Evolutionary conservation across 176 grass and related monocot species (phyloP).

Genomic region (Hyparrhenia diplandra): DNA sequence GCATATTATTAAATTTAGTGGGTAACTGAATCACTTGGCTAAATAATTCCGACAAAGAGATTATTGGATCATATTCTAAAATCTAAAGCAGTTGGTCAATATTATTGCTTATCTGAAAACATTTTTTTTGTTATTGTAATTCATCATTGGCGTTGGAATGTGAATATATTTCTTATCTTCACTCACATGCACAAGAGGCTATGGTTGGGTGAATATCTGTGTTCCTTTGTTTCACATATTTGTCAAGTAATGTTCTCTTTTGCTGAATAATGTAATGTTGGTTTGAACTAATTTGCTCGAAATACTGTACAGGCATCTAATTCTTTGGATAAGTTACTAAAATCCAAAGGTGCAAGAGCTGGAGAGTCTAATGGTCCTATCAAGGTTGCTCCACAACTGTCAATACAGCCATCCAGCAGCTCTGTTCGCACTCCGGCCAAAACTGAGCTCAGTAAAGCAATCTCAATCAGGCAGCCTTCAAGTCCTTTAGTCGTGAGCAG

Average conservation of each 20-base stretch:
- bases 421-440: constrained; percentile 40
- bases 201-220: constrained; percentile 15
- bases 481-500: constrained; percentile 62
- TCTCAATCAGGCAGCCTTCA: constrained; percentile 59
- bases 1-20: neutral
- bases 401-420: constrained; percentile 35
- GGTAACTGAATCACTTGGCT: neutral
- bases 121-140: neutral
- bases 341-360: constrained; percentile 51
- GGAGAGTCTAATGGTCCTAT: constrained; percentile 45
- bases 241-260: too few species aligned
- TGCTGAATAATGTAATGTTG: neutral
- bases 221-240: constrained; percentile 15
- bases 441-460: constrained; percentile 51
- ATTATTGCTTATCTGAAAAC: neutral
- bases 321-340: constrained; percentile 50
- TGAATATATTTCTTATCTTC: neutral
- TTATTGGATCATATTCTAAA: neutral
- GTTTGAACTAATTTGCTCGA: constrained; percentile 18
- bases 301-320: constrained; percentile 34
- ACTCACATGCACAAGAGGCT: neutral
- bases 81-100: neutral
- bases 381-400: constrained; percentile 43
- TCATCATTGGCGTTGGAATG: neutral
- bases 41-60: neutral